These are phyloP conservation scores for Secale cereale DNA, from an alignment of 176 grass and related monocot genomes.

Conservation along the genomic window DNA sequence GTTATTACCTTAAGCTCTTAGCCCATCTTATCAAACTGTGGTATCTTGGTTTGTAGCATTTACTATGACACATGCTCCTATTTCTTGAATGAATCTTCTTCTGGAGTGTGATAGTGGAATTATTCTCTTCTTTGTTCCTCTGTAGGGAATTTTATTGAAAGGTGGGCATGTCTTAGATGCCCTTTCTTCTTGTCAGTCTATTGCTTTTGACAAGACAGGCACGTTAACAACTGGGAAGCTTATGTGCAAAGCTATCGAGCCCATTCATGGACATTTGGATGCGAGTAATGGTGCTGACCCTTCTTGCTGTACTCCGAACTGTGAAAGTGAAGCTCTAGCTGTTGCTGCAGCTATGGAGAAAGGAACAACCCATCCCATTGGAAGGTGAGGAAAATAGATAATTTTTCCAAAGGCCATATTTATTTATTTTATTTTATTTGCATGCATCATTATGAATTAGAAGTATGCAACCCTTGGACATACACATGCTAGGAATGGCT, in stretches of 20 bases:
- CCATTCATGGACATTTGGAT: constrained; percentile 83
- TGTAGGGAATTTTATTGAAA: constrained; percentile 96
- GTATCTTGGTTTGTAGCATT: neutral
- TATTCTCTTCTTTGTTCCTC: constrained; percentile 21
- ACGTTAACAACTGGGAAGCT: constrained; percentile 97
- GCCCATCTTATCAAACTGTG: neutral
- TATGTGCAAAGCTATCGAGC: constrained; percentile 93
- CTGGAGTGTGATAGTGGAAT: constrained; percentile 12
- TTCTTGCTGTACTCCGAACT: constrained; percentile 82
- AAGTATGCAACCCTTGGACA: neutral
- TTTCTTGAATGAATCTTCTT: constrained; percentile 25
- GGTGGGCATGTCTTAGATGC: constrained; percentile 97
- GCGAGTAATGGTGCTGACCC: constrained; percentile 34
- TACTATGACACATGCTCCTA: neutral
- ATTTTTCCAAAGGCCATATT: neutral
- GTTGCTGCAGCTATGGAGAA: constrained; percentile 97
- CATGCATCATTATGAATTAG: neutral
- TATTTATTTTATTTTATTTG: constrained; percentile 5
- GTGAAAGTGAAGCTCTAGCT: constrained; percentile 97
- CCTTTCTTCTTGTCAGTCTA: constrained; percentile 79
- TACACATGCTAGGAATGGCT: neutral
- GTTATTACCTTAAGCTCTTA: neutral
- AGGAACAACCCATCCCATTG: constrained; percentile 98
- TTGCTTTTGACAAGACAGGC: constrained; percentile 99
- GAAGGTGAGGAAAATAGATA: constrained; percentile 52